Evolutionary conservation across 345 rosid species (phyloP), one percentile per base, ranked within the genome.

Genomic region (Linum trigynum): DNA sequence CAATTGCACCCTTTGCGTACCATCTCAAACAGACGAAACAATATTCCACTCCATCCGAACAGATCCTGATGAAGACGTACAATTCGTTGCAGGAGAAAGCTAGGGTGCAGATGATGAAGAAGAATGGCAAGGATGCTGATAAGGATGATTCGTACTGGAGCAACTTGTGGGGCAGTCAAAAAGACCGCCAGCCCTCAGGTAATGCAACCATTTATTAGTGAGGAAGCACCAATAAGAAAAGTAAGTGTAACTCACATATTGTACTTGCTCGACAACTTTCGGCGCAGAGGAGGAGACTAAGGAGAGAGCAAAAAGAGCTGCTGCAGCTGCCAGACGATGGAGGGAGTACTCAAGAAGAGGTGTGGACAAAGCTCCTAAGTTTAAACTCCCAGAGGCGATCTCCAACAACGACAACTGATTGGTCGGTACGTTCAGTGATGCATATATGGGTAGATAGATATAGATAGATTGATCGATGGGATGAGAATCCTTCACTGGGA

Each of bases 321-420:
- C 98, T 0, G 96, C 90, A 4, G 97, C 97, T 4, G 86, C 98
- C 8, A 76, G 92, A 50, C 82, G 89, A 79, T 92, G 96, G 97
- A 86, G 98, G 74, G 97, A 92, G 76, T 92, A 88, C 71, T 90
- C 98, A 5, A 81, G 97, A 63, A 77, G 76, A 68, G 98, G 97
- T 43, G 97, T 63, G 0, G 97, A 92, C 71, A 85, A 86, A 78
- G 89, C 84, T 38, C 91, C 94, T 9, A 80, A 85, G 23, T 74
- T 74, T 69, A 90, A 92, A 78, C 98, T 92, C 74, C 97, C 96
- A 0, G 91, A 84, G 73, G 78, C 89, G 0, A 66, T 79, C 43
- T 64, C 90, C 36, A 78, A 66, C 41, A 77, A 59, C 16, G 64
- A 65, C 50, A 77, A 86, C 11, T 77, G 70, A 79, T 48, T 23